Evolutionary conservation across 495 filamentous ascomycete genomes (phyloP).

Genomic region (Neurospora sp.): DNA sequence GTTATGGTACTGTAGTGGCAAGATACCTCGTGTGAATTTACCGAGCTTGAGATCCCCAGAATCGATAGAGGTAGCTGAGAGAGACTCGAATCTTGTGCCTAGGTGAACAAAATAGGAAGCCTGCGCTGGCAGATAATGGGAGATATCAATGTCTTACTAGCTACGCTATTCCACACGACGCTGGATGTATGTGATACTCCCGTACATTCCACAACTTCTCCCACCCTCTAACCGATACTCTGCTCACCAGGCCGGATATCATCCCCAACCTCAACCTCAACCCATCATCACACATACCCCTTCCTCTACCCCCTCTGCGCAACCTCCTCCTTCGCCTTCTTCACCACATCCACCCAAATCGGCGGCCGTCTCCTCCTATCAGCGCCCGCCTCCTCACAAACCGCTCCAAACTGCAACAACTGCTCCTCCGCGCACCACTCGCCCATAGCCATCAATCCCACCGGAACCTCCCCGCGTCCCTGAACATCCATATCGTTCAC

Average conservation of each 20-base stretch:
- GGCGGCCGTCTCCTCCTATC: slow-evolving; percentile 13
- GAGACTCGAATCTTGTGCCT: not conserved
- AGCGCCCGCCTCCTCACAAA: slow-evolving; percentile 40
- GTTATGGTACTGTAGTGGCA: no score
- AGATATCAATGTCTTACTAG: not conserved
- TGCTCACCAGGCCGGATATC: not conserved
- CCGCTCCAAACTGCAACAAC: slow-evolving; percentile 58
- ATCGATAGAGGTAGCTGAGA: not conserved
- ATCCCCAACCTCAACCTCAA: not conserved
- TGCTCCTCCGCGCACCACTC: slow-evolving; percentile 73
- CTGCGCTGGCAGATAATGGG: not conserved
- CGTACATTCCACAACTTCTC: not conserved
- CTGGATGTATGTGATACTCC: not conserved
- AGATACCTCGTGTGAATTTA: no score
- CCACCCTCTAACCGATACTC: no score
- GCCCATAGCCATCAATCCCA: slow-evolving; percentile 74
- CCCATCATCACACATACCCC: not conserved
- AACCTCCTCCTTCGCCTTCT: slow-evolving; percentile 3
- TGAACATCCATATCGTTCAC: slow-evolving; percentile 21
- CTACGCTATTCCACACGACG: not conserved
- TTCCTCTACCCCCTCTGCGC: not conserved
- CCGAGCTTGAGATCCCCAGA: not conserved
- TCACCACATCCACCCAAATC: slow-evolving; percentile 25
- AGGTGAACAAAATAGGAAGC: not conserved
- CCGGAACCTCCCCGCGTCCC: slow-evolving; percentile 44